Base-by-base conservation (phyloP, 2,329 filamentous ascomycete genomes). In the Fusarium xylarioides region DNA sequence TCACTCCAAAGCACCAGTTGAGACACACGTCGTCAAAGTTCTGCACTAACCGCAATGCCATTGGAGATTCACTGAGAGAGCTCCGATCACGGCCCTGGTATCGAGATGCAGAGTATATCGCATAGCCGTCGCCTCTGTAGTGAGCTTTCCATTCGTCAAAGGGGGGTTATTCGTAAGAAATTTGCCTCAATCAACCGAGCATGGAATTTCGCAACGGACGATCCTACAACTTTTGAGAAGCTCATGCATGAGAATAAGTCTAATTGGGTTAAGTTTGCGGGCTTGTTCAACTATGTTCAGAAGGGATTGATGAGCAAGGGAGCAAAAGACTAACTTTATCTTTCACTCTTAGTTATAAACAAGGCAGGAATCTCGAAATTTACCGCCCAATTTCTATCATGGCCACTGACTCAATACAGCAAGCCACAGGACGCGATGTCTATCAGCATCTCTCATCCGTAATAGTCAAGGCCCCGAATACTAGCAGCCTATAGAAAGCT, bases 211-310 rank as follows among this genome's bases (percentile, higher is more conserved):
- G 26, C 19, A 35, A 35, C 18, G 37, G 49, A 12, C 12, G 49
- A 61, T 61, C 19, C 18, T 34, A 35, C 26, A 54, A 44, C 26
- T 40, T 54, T 54, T 32, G 28, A 54, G 40, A 44, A 38, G 32
- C 47, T 44, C 40, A 65, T 64, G 40, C 40, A 64, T 44, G 60
- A 63, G 44, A 44, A 46, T 57, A 59, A 58, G 34, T 67, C 44
- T 66, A 67, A 59, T 40, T 38, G 21, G 23, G 18, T 28, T 44
- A 59, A 50, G 50, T 66, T 42, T 37, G n/a, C 37, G 26, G 23
- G 38, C 38, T 66, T 43, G 43, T 42, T 66, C 38, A 26, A 50
- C 46, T 50, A 37, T 44, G 18, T 34, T n/a, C 40, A 57, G 49
- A 57, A 49, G 19, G n/a, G 54, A 14, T 49, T 57, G 43, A 58